Base-by-base conservation (phyloP, 495 filamentous ascomycete genomes). In the Penicillium robsamsonii region DNA sequence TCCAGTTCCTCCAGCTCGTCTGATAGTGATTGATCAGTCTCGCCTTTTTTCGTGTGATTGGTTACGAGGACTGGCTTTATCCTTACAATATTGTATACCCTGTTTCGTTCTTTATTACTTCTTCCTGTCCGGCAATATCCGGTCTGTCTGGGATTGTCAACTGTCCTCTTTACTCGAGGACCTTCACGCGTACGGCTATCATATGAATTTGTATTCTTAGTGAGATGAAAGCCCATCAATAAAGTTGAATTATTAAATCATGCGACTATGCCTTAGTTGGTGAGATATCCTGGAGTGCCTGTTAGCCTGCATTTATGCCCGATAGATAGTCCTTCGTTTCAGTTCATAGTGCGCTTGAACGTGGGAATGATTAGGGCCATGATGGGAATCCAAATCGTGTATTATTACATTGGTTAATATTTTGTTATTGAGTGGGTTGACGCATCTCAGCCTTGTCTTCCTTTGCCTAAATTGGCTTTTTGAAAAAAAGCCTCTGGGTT, bases 1-100 rank as follows among this genome's bases (percentile, higher is more conserved):
- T 73, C 66, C 1, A 69, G 67, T 40, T 70, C 66, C 43, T 70
- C 66, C 2, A 69, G 66, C 57, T 67, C 64, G 45, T 63, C 66
- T 43, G 63, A 67, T 15, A 55, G 59, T 27, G 55, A 61, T 50
- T 62, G 24, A 43, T 38, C 20, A 1, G 42, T 12, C 13, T 45
- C 8, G 5, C 7, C 4, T 27, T 45, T 11, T n/a, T 15, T 11
- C 31, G 22, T 44, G n/a, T 43, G 20, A 49, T 46, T 31, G 27
- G 29, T 37, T 22, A 49, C 8, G 20, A 31, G 17, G 49, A 22
- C 43, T 44, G 46, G n/a, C 30, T 25, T 15, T 43, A 7, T 45
- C 13, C 20, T 50, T 27, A 9, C 3, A 25, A 41, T 31, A 20
- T 22, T 54, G 52, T 52, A 54, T 54, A 54, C 31, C 42, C 31